These are phyloP conservation scores for Leucoagaricus sp. DNA, from an alignment of 1,284 basidiomycete species.

Conservation along the genomic window DNA sequence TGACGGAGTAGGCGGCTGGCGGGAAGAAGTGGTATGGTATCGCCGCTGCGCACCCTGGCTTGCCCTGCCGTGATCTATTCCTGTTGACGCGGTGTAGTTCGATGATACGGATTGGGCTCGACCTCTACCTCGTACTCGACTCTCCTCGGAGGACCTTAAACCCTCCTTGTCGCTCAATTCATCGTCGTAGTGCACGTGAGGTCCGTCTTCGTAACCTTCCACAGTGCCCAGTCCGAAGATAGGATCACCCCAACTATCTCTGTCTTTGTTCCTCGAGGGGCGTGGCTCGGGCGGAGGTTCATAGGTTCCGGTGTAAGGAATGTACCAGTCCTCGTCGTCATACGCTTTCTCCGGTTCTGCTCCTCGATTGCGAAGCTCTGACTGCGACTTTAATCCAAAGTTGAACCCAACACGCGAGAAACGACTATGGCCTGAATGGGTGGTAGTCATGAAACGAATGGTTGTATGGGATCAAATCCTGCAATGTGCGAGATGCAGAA, in stretches of 20 bases:
- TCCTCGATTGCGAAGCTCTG: constrained; percentile 5
- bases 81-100: constrained; percentile 33
- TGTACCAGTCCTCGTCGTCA: constrained; percentile 52
- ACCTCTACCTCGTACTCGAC: constrained; percentile 21
- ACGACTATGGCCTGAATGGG: constrained; percentile 1
- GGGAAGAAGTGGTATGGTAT: constrained; percentile 27
- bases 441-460: constrained; percentile 5
- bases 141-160: constrained; percentile 15
- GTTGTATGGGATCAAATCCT: neutral
- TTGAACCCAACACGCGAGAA: constrained; percentile 8
- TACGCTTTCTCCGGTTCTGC: neutral
- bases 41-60: constrained; percentile 28
- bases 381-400: constrained; percentile 4
- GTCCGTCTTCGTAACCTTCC: constrained; percentile 28
- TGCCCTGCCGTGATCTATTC: constrained; percentile 30
- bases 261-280: constrained; percentile 27
- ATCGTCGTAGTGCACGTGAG: neutral
- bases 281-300: constrained; percentile 40
- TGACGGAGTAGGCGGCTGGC: constrained; percentile 36
- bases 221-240: neutral
- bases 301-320: constrained; percentile 63
- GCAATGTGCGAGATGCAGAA: neutral
- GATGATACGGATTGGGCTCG: constrained; percentile 36
- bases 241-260: constrained; percentile 54
- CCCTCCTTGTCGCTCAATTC: neutral